A percentile compares a stretch with the other conserved stretches of the same genome.
Evolutionary conservation across 352 stramenopile species (phyloP).

Genomic region (Phytophthora macrochlamydospora): DNA sequence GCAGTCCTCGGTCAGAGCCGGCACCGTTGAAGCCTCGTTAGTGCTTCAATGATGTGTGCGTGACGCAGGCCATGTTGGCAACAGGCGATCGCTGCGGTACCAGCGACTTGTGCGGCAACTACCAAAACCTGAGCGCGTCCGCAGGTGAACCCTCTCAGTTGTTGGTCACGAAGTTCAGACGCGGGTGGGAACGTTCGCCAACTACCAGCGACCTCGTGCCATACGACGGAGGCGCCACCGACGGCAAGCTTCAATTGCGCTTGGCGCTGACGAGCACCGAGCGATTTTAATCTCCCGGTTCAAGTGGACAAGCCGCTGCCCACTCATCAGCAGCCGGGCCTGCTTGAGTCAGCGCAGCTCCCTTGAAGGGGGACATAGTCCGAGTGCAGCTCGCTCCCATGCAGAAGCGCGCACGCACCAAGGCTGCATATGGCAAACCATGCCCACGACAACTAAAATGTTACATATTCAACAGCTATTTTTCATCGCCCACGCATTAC

Average conservation of each 20-base stretch:
- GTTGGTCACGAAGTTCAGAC: neutral
- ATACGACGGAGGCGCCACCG: no score
- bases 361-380: slow-evolving; percentile 3
- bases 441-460: no score
- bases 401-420: no score
- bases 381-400: no score
- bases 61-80: slow-evolving; percentile 25
- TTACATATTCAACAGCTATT: no score
- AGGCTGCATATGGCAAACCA: no score
- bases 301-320: neutral
- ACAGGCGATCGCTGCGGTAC: slow-evolving; percentile 3
- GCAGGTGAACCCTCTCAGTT: slow-evolving; percentile 19
- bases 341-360: neutral
- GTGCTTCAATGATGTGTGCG: slow-evolving; percentile 27
- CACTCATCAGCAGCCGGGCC: neutral
- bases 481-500: slow-evolving; percentile 6
- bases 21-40: slow-evolving; percentile 23
- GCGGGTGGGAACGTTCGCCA: neutral
- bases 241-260: no score
- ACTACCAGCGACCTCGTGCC: neutral
- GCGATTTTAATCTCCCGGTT: neutral
- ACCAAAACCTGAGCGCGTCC: slow-evolving; percentile 34
- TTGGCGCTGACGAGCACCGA: no score
- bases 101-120: slow-evolving; percentile 4
- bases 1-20: neutral